phyloP scores from a whole-genome alignment of 176 grass and related monocot species.

The Raddia distichophylla region DNA sequence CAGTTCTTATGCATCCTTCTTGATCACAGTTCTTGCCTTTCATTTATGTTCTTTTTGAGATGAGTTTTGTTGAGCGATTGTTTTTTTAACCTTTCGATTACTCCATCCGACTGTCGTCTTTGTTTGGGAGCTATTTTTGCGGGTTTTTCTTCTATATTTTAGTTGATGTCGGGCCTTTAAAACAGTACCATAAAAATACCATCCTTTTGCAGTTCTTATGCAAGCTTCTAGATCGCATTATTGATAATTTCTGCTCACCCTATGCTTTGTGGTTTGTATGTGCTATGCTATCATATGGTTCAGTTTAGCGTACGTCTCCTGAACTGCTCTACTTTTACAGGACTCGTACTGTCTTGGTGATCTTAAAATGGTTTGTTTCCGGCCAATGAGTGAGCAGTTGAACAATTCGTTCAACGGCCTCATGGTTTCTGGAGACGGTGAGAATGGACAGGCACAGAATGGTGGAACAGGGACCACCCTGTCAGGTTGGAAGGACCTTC shows the following conservation, averaged over 20 bases:
- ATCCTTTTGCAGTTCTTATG: neutral
- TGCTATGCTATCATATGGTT: conserved; percentile 1
- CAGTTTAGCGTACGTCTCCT: conserved; percentile 9
- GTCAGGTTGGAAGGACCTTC: conserved; percentile 90
- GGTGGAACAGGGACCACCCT: conserved; percentile 41
- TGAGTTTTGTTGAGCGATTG: neutral
- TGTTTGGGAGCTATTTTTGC: neutral
- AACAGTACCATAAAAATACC: neutral
- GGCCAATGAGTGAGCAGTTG: conserved; percentile 39
- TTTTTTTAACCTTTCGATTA: conserved; percentile 7
- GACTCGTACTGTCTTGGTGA: neutral
- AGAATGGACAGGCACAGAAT: conserved; percentile 42
- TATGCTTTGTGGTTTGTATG: neutral
- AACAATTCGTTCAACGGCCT: conserved; percentile 60
- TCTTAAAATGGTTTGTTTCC: conserved; percentile 55
- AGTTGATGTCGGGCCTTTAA: neutral
- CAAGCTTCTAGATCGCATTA: neutral
- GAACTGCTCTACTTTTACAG: conserved; percentile 33
- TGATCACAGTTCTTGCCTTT: neutral
- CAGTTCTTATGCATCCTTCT: neutral
- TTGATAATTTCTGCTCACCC: neutral
- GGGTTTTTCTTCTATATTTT: neutral
- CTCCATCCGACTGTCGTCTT: neutral
- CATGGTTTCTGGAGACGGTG: conserved; percentile 42
- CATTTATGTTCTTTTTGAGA: neutral